Evolutionary conservation across 495 filamentous ascomycete species (phyloP), one percentile per base, ranked within the genome.

Genomic region (Hypomontagnella monticulosa): DNA sequence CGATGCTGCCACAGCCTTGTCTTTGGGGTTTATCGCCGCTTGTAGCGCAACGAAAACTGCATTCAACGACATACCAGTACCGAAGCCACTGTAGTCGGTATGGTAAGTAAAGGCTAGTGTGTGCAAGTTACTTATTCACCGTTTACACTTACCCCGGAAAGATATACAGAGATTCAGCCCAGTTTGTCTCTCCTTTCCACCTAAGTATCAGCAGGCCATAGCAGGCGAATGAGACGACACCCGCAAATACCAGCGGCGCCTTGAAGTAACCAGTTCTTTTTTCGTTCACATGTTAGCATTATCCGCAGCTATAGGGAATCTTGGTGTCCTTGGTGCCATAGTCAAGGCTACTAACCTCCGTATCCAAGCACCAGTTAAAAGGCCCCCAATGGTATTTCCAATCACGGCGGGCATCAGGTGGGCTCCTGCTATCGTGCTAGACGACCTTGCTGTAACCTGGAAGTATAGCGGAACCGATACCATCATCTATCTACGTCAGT

Each of bases 401-500:
- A 85, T 69, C 1, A 91, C 87, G 10, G 88, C 84, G 0, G 88
- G 88, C 34, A 90, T 74, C 0, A 92, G 76, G 67, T 89, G 86
- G 0, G 79, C 78, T 0, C 89, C 89, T 0, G 88, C 82, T 0
- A 74, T 69, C 0, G 87, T 85, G 51, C 83, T 82, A 7, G 84
- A 86, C 4, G 80, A 80, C 0, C 77, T 70, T 3, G 77, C 64
- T 0, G 87, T 88, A n/a, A 89, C 81, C 61, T 89, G 86, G 66
- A 91, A 91, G 70, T 91, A 92, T 0, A 92, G 74, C 0, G 89
- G 89, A 0, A 91, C 82, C n/a, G 77, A 76, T 41, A 81, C 82
- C 81, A 86, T 85, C 55, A 86, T 67, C 80, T 81, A 44, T 12
- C 9, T 33, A 50, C 38, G 60, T 70, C 4, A 67, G 53, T 40